Conservation (phyloP, 495 filamentous ascomycete species). For the Xylaria venustula region DNA sequence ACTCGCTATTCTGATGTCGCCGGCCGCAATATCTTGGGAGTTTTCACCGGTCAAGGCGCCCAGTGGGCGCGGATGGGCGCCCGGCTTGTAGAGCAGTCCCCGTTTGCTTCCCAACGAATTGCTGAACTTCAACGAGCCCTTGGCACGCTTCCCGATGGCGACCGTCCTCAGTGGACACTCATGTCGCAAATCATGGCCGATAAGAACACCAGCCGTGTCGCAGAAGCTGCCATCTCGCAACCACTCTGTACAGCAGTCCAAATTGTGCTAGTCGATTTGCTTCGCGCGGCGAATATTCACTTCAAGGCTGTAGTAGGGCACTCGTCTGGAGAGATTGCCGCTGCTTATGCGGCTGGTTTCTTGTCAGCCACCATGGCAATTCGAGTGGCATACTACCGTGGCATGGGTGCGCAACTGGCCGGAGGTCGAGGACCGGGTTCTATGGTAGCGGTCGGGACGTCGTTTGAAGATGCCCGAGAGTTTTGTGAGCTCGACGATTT, state of each 20-base stretch:
- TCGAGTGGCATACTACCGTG: not conserved
- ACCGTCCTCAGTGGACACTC: not conserved
- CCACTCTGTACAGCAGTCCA: conserved; percentile 37
- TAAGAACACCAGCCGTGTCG: conserved; percentile 7
- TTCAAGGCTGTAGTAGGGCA: conserved; percentile 39
- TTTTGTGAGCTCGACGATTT: not conserved
- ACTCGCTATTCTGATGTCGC: not conserved
- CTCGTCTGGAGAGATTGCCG: conserved; percentile 49
- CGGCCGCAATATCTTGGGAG: conserved; percentile 21
- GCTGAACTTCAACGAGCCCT: not conserved
- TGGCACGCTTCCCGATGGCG: not conserved
- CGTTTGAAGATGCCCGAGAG: not conserved
- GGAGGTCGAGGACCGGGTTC: not conserved
- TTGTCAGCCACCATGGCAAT: conserved; percentile 31
- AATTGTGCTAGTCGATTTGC: conserved; percentile 32
- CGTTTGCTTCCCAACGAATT: not conserved
- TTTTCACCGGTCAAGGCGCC: conserved; percentile 41
- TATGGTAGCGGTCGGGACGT: not conserved
- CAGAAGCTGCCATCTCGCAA: conserved; percentile 23
- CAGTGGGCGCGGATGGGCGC: not conserved
- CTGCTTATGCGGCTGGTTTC: conserved; percentile 43
- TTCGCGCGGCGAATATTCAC: conserved; percentile 25
- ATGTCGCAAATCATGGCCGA: not conserved
- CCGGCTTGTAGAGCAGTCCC: not conserved
- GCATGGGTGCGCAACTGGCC: too few species aligned